Evolutionary conservation across 2,329 filamentous ascomycete species (phyloP).

Genomic region (Ophiostoma quercus): DNA sequence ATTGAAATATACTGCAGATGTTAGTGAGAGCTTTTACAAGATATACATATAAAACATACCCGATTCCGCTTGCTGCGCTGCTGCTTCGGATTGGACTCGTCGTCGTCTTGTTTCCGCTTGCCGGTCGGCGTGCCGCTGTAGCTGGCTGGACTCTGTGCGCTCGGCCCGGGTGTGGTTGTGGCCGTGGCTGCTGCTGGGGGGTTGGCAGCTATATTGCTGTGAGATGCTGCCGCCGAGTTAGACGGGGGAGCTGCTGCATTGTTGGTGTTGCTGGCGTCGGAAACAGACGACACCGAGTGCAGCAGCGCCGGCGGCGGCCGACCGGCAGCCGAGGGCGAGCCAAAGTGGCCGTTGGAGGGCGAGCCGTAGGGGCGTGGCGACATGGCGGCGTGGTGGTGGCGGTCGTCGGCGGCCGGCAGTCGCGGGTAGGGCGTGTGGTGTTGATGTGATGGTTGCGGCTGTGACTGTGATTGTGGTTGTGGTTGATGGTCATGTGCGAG

Average conservation of each 20-base stretch:
- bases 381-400: conserved; percentile 25
- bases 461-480: not conserved
- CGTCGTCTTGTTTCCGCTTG: conserved; percentile 40
- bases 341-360: not conserved
- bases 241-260: not conserved
- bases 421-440: conserved; percentile 14
- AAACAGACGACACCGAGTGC: not conserved
- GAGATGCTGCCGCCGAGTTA: not conserved
- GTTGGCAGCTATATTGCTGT: not conserved
- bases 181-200: not conserved
- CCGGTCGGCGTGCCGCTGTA: conserved; percentile 6
- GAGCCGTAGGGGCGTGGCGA: conserved; percentile 28
- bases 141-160: conserved; percentile 11
- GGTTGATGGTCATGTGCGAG: not conserved
- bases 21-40: not conserved
- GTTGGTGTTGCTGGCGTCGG: not conserved
- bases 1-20: conserved; percentile 52
- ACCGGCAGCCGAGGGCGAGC: not conserved
- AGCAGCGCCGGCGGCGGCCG: not conserved
- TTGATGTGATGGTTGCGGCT: not conserved
- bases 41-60: conserved; percentile 37
- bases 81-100: conserved; percentile 42
- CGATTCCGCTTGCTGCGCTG: conserved; percentile 57
- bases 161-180: not conserved
- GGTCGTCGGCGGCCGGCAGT: conserved; percentile 15